Evolutionary conservation across 352 stramenopile species (phyloP), one percentile per base, ranked within the genome.

Genomic region (Peronospora destructor): DNA sequence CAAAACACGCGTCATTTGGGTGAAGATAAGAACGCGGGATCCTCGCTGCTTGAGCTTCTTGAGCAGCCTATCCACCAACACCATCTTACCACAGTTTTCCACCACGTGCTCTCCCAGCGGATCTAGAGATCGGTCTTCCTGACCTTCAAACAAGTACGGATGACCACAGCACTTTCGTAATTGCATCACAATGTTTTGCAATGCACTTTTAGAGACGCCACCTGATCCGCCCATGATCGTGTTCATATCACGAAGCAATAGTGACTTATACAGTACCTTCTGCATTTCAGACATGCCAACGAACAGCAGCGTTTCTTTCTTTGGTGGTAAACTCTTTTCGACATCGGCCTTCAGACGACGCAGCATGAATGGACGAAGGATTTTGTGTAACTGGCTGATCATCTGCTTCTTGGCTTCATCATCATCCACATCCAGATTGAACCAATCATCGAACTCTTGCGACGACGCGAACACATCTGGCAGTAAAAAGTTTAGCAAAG

Each of bases 271-370:
- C 13, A 98, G 63, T 26, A 88, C 76, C 61, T 98, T 98, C 59
- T 98, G 95, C 81, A 94, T 94, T 21, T 74, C 59, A 7, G 84
- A 90, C 84, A 94, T 92, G 21, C 84, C 82, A 11, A 95, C 85
- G 56, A 96, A 91, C 26, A 97, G 67, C 54, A 96, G 76, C 8
- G 95, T 98, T 68, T 99, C 96, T 60, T 98, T 95, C 75, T 99
- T 99, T 4, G 93, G 91, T 9, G 94, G 95, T 14, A 98, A 70
- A 52, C 74, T 96, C 60, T 98, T 98, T 59, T 99, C 97, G 3
- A 99, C 97, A 71, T 99, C 95, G 39, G 97, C 96, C 65, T 99
- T 99, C 3, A 99, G 65, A 46, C 97, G 78, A 48, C 97, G 86
- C 35, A 99, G 66, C 73, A 99, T 98, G 70, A 98, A 99, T 1